These are phyloP conservation scores for Ganoderma multipileum DNA, from an alignment of 1,284 basidiomycete species.

Conservation along the genomic window DNA sequence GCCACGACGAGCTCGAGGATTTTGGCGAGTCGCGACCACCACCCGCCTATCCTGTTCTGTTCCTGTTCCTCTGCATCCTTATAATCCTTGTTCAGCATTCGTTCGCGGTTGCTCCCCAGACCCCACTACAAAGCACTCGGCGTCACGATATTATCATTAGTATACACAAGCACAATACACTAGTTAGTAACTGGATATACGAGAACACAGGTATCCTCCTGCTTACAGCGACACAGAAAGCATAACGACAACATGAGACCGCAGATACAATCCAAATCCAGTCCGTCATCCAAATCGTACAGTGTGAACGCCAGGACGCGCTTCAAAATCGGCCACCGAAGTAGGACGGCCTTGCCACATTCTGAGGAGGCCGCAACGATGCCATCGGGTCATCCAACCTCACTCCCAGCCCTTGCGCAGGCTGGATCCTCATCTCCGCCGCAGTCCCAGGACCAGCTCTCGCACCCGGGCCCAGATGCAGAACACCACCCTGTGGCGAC, in stretches of 20 bases:
- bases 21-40: too few species aligned
- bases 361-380: constrained; percentile 29
- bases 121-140: background rate
- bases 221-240: background rate
- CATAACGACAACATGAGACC: background rate
- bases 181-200: constrained; percentile 6
- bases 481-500: constrained; percentile 17
- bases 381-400: constrained; percentile 35
- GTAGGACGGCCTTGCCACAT: constrained; percentile 10
- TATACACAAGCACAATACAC: constrained; percentile 2
- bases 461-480: constrained; percentile 6
- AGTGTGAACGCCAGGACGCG: background rate
- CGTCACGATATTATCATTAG: constrained; percentile 1
- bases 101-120: background rate
- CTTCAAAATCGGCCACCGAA: constrained; percentile 16
- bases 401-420: background rate
- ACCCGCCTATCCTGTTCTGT: too few species aligned
- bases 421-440: background rate
- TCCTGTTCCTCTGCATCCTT: background rate
- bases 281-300: background rate
- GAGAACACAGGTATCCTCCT: background rate
- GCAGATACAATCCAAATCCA: constrained; percentile 4
- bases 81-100: too few species aligned
- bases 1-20: background rate
- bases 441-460: background rate